phyloP scores from a whole-genome alignment of 768 basidiomycete species.

The Cyclocybe aegerita region DNA sequence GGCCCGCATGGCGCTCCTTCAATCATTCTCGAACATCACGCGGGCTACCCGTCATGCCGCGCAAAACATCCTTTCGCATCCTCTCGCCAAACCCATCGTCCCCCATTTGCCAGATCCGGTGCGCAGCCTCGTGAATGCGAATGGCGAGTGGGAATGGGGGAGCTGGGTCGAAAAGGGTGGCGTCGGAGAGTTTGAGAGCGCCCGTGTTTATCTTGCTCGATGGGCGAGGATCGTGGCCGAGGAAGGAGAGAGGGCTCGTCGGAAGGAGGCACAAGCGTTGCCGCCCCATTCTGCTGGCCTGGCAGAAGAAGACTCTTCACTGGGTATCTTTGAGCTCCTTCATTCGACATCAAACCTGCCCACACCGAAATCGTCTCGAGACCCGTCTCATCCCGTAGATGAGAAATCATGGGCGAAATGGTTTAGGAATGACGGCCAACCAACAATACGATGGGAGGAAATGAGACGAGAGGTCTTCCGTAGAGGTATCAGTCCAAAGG shows the following conservation, averaged over 20 bases:
- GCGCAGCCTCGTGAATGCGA: conserved; percentile 82
- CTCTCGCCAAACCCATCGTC: conserved; percentile 92
- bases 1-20: conserved; percentile 80
- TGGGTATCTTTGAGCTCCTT: conserved; percentile 87
- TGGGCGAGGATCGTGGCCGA: conserved; percentile 99
- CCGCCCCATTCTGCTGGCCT: conserved; percentile 47
- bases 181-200: conserved; percentile 95
- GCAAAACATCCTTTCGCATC: conserved; percentile 93
- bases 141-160: conserved; percentile 91
- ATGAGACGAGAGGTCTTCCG: conserved; percentile 79
- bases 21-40: conserved; percentile 93
- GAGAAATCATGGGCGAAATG: conserved; percentile 71
- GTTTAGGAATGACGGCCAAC: conserved; percentile 73
- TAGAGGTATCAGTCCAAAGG: conserved; percentile 59
- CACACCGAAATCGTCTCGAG: conserved; percentile 79
- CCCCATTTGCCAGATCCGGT: conserved; percentile 97
- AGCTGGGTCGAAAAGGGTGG: conserved; percentile 93
- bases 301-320: conserved; percentile 65
- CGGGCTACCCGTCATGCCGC: conserved; percentile 91
- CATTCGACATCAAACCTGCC: conserved; percentile 79
- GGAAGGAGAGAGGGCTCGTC: conserved; percentile 89
- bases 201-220: conserved; percentile 90
- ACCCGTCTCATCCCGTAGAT: conserved; percentile 76
- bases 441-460: conserved; percentile 63
- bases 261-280: conserved; percentile 73